Base-by-base conservation (phyloP, 257 asterid species). In the Solanum pinnatisectum region DNA sequence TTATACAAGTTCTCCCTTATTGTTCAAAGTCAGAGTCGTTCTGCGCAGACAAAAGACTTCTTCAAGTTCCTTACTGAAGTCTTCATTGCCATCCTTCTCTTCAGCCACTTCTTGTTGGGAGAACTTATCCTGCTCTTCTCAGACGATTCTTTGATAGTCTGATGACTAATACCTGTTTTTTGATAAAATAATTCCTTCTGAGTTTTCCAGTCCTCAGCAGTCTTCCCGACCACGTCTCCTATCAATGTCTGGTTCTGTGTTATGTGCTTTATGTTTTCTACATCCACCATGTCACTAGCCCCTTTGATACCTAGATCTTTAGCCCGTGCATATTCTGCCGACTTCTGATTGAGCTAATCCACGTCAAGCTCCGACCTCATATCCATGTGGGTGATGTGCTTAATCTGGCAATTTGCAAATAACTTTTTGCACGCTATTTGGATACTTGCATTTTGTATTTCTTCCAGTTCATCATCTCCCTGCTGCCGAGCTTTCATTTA, bases 301-400 rank as follows among this genome's bases (percentile, higher is more conserved):
- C 91, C 98, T 91, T 88, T 93, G 87, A 96, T 90, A 70, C 95
- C 96, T 36, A 89, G 91, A 87, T 93, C 93, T 94, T 97, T 97
- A 87, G 98, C 96, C 73, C 90, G 90, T 83, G 96, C 98, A 94
- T 97, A 97, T 40, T 94, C 96, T 6, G 93, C 88, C 37, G 98
- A 94, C 46, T 87, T 91, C 89, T 91, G 89, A 92, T 95, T 96
- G 91, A 94, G 90, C 88, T 86, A 72, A 90, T 92, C 96, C 78
- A 92, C 94, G 68, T 94, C 98, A 89, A 96, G 94, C 84, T 97
- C 99, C 89, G 1, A 22, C 79, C 93, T 93, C 96, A 94, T 86
- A 92, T 95, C 96, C 96, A 94, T 85, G 93, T 93, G 95, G 93
- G 95, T 93, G 91, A 96, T 93, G 88, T 93, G 91, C 89, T 94